Evolutionary conservation across 2,329 filamentous ascomycete genomes (phyloP), one percentile per base, ranked within the genome.

Genomic region (Aschersonia sp.): DNA sequence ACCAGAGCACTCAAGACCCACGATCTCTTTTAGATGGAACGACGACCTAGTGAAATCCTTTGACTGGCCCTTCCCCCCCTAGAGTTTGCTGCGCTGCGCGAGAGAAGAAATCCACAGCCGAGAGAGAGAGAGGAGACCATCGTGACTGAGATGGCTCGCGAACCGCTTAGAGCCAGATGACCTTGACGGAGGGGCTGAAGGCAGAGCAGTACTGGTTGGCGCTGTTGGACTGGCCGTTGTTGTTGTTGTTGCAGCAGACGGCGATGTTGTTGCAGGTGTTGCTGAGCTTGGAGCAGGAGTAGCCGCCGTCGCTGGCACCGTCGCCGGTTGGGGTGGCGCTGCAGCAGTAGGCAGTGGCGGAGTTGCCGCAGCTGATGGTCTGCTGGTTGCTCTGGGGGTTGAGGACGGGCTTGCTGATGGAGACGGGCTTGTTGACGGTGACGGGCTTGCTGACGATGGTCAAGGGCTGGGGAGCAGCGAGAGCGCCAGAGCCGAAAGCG

Each of bases 161-260:
- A 38, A 3, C 32, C 7, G 7, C 32, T 12, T 38, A 38, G 32
- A 38, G 7, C 7, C 7, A 38, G 32, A 38, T 38, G 32, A 38
- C 32, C 32, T 38, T 38, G 32, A 12, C 32, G 32, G 20, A 20
- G 35, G 9, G 6, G 9, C 41, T n/a, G 41, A 43, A 43, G n/a
- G 41, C 41, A 43, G 41, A 43, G 41, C 41, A 43, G 28, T 43
- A 43, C 41, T 43, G 41, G 6, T n/a, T 43, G 41, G 41, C 41
- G 12, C 28, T 43, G 41, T 29, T 29, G 41, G 12, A 6, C 41
- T 45, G 43, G 32, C 32, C 32, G 43, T 31, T 35, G 43, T 29
- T 31, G 43, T 45, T 45, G 43, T 45, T 45, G 43, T 45, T 45
- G 43, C 43, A 45, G 43, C 43, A 45, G 30, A 45, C 43, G n/a